Conservation (phyloP, 345 rosid genomes). For the Pseudoturritis turrita region DNA sequence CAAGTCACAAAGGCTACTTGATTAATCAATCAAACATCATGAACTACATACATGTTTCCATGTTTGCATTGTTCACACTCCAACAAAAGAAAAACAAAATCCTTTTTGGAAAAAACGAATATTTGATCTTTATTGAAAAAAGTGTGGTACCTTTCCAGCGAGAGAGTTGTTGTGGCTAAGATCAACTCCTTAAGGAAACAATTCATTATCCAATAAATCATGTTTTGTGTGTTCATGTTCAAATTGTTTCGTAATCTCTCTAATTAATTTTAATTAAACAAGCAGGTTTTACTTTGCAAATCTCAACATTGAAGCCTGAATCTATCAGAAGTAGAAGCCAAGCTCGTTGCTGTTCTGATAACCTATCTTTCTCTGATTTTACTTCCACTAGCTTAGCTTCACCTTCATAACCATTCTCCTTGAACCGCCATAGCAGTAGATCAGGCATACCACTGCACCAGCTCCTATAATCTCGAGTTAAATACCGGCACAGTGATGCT, state of each 20-base stretch:
- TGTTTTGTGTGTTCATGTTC: background rate
- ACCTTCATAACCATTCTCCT: constrained; percentile 57
- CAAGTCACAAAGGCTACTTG: background rate
- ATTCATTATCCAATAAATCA: background rate
- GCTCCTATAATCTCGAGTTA: constrained; percentile 74
- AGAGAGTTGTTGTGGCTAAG: background rate
- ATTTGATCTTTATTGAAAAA: too few species aligned
- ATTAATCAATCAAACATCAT: constrained; percentile 14
- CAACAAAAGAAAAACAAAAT: background rate
- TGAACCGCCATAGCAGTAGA: constrained; percentile 82
- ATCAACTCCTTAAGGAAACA: background rate
- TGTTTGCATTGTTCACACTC: background rate
- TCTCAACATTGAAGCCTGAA: constrained; percentile 72
- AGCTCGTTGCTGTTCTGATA: constrained; percentile 90
- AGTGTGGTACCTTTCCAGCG: background rate
- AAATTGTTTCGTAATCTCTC: background rate
- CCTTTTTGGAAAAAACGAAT: background rate
- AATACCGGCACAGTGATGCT: constrained; percentile 65
- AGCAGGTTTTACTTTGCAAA: constrained; percentile 65
- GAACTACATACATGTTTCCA: background rate
- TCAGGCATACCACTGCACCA: constrained; percentile 99
- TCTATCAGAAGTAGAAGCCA: constrained; percentile 84
- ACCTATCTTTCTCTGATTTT: constrained; percentile 73
- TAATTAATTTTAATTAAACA: background rate
- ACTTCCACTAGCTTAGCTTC: constrained; percentile 98